Evolutionary conservation across 2,329 filamentous ascomycete genomes (phyloP), one percentile per base, ranked within the genome.

Genomic region (Trichoderma atrobrunneum): DNA sequence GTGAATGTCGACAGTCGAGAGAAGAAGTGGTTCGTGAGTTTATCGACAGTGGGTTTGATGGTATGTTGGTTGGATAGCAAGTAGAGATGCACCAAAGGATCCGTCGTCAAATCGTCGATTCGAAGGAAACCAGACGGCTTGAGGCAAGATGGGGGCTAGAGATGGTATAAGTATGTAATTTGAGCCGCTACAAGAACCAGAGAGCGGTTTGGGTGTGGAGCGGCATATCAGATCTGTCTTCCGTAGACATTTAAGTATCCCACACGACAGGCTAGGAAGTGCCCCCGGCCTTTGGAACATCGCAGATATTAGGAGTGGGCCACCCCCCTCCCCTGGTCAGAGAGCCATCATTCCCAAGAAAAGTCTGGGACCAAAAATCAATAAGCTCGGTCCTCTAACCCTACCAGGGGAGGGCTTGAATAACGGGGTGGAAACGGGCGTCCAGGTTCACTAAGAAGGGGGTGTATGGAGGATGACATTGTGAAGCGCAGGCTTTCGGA

Each of bases 141-240:
- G 69, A 34, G 34, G 28, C 54, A 56, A 69, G 57, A 63, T 43
- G 70, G 71, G 71, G 71, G 75, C 70, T 60, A 43, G 56, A 71
- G 60, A 64, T 64, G 59, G 60, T 71, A 71, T 72, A 71, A 39
- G 71, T 76, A 76, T 76, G 74, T 60, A 61, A 36, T 56, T 69
- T 69, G 56, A 69, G 66, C 66, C 56, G 56, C 66, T 21, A 16
- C 30, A 18, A 16, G 63, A 65, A 59, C 43, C 39, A 63, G 73
- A 56, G 28, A 68, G 66, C 32, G 30, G 69, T 70, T 64, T 71
- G 54, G 71, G 60, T 71, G 71, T 72, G 71, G 71, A 71, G 65
- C 65, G 66, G 72, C 66, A 74, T 63, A 76, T 77, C 73, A 73
- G 74, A 76, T 75, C 74, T 75, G 74, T 66, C 43, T 67, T 60